Percentiles rank a stretch among this genome's conserved stretches.
Evolutionary conservation across 1,284 basidiomycete species (phyloP).

Genomic region (Cryptococcus sp.): DNA sequence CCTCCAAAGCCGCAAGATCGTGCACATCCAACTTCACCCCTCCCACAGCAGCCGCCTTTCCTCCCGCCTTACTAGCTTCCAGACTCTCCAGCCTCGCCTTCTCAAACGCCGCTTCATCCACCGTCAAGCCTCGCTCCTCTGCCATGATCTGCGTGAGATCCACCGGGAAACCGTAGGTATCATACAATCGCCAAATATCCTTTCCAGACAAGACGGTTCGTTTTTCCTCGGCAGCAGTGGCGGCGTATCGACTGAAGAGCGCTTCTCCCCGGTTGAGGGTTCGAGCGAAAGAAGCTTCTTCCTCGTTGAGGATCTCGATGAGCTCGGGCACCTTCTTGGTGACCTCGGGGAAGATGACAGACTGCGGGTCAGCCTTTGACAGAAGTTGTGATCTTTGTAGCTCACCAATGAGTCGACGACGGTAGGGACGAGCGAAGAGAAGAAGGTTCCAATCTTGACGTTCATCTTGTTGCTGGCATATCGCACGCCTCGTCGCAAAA

Average conservation of each 20-base stretch:
- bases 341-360: conserved; percentile 88
- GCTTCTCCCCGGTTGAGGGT: conserved; percentile 96
- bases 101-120: conserved; percentile 88
- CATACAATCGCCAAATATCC: conserved; percentile 96
- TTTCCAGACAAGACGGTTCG: conserved; percentile 70
- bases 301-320: conserved; percentile 94
- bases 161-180: conserved; percentile 97
- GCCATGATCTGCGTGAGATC: conserved; percentile 97
- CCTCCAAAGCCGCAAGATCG: conserved; percentile 82
- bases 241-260: conserved; percentile 87
- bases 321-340: conserved; percentile 76
- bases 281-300: conserved; percentile 93
- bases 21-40: conserved; percentile 91
- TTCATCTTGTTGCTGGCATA: conserved; percentile 94
- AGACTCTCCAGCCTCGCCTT: conserved; percentile 81
- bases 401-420: conserved; percentile 82
- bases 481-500: conserved; percentile 83
- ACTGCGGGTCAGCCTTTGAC: conserved; percentile 49
- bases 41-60: conserved; percentile 62
- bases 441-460: conserved; percentile 91
- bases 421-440: conserved; percentile 84
- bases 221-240: conserved; percentile 61
- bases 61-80: conserved; percentile 78
- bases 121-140: conserved; percentile 77
- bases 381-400: neutral